Evolutionary conservation across 2,329 filamentous ascomycete species (phyloP).

Genomic region (Penicillium frequentans): DNA sequence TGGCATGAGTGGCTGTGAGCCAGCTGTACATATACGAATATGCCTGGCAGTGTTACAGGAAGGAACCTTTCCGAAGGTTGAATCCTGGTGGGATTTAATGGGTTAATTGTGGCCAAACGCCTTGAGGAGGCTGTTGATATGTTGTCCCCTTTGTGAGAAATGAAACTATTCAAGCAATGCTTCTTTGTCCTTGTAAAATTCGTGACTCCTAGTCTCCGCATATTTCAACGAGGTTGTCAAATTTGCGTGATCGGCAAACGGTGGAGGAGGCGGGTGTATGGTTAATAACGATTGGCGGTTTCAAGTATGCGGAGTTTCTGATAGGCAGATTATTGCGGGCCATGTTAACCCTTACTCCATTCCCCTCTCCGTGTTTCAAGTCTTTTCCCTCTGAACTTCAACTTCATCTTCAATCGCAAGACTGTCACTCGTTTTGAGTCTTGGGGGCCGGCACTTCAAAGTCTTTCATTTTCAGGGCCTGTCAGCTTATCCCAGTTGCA

Average conservation of each 20-base stretch:
- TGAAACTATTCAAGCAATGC: slow-evolving; percentile 17
- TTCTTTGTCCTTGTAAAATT: not conserved
- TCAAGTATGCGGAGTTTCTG: slow-evolving; percentile 14
- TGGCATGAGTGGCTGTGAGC: slow-evolving; percentile 18
- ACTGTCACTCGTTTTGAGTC: not conserved
- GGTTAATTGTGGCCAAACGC: slow-evolving; percentile 20
- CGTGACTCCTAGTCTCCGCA: not conserved
- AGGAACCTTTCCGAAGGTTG: slow-evolving; percentile 5
- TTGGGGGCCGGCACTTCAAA: not conserved
- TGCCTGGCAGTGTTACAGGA: slow-evolving; percentile 19
- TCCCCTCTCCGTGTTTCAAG: slow-evolving; percentile 19
- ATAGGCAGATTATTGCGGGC: slow-evolving; percentile 19
- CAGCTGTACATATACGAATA: slow-evolving; percentile 36
- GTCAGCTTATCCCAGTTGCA: not conserved
- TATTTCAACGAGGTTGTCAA: not conserved
- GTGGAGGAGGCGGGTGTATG: slow-evolving; percentile 11
- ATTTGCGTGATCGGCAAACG: slow-evolving; percentile 22
- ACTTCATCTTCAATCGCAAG: not conserved
- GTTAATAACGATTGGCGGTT: slow-evolving; percentile 24
- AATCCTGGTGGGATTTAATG: slow-evolving; percentile 23
- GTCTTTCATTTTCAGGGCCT: not conserved
- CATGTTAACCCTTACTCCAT: slow-evolving; percentile 18
- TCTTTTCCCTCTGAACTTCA: not conserved
- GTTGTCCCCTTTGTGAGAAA: slow-evolving; percentile 32
- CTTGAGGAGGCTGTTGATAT: slow-evolving; percentile 29